These are phyloP conservation scores for Moringa oleifera DNA, from an alignment of 345 rosid species.

Conservation along the genomic window DNA sequence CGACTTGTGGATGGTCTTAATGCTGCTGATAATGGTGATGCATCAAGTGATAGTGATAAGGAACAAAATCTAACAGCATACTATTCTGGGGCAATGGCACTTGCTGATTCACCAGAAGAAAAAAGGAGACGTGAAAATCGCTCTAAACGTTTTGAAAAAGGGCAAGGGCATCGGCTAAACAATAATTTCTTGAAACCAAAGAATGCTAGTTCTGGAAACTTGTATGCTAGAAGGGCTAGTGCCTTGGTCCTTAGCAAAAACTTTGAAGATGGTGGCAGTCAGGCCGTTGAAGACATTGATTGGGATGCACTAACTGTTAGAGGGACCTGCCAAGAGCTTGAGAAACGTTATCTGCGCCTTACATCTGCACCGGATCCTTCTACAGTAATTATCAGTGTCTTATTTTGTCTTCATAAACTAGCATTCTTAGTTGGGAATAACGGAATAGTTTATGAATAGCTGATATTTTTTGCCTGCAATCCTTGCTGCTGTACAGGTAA, in stretches of 20 bases:
- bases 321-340: constrained; percentile 95
- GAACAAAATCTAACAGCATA: constrained; percentile 68
- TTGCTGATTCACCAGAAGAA: constrained; percentile 80
- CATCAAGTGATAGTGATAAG: constrained; percentile 94
- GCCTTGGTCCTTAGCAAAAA: constrained; percentile 64
- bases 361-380: constrained; percentile 99
- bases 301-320: constrained; percentile 97
- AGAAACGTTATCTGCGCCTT: constrained; percentile 95
- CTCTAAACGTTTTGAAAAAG: constrained; percentile 84
- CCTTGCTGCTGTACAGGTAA: constrained; percentile 50
- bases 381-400: constrained; percentile 52
- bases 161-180: constrained; percentile 59
- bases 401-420: constrained; percentile 7
- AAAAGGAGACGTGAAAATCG: constrained; percentile 89
- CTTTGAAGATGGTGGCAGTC: constrained; percentile 71
- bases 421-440: constrained; percentile 5
- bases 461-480: constrained; percentile 1
- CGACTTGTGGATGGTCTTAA: constrained; percentile 41
- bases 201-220: constrained; percentile 55
- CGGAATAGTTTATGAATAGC: not conserved
- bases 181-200: constrained; percentile 49
- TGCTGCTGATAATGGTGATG: constrained; percentile 58
- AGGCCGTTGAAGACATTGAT: constrained; percentile 98
- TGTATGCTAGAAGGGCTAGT: constrained; percentile 68
- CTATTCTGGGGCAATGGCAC: constrained; percentile 66